Evolutionary conservation across 495 filamentous ascomycete genomes (phyloP).

Genomic region (Amniculicola lignicola): DNA sequence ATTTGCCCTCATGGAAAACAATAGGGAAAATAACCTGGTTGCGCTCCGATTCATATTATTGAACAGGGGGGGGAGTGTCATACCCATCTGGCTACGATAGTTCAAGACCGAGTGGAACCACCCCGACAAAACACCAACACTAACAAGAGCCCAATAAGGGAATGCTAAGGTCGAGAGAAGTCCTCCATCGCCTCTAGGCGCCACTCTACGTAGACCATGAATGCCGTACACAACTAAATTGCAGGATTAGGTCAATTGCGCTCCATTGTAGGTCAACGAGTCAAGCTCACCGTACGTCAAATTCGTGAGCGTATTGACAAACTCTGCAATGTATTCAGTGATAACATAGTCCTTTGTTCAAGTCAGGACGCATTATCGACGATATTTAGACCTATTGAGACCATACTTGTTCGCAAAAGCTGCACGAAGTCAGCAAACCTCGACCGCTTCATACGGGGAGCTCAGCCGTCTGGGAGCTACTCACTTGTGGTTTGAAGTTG

Average conservation of each 20-base stretch:
- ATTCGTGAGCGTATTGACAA: slow-evolving; percentile 57
- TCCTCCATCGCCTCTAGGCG: slow-evolving; percentile 17
- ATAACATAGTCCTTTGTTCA: slow-evolving; percentile 51
- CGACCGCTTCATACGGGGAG: neutral
- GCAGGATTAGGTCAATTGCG: neutral
- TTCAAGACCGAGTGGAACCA: slow-evolving; percentile 54
- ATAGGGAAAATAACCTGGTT: too few relatives aligned
- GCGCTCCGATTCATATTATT: too few relatives aligned
- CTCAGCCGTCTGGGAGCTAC: slow-evolving; percentile 1
- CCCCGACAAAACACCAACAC: slow-evolving; percentile 54
- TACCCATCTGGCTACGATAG: slow-evolving; percentile 56
- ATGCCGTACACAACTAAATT: slow-evolving; percentile 30
- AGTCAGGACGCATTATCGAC: neutral
- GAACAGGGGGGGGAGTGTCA: too few relatives aligned
- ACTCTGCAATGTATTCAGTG: slow-evolving; percentile 54
- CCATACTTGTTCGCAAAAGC: slow-evolving; percentile 34
- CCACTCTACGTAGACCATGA: slow-evolving; percentile 24
- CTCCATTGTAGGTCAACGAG: too few relatives aligned
- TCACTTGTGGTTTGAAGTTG: slow-evolving; percentile 29
- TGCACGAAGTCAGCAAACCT: neutral
- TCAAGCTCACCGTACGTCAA: slow-evolving; percentile 47
- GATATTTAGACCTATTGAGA: neutral
- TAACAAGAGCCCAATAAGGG: slow-evolving; percentile 52
- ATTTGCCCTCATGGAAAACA: too few relatives aligned
- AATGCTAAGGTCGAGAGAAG: slow-evolving; percentile 33